Percentiles rank a stretch among this genome's conserved stretches.
phyloP scores from a whole-genome alignment of 2,329 filamentous ascomycete genomes.

The Penicillium paneum region DNA sequence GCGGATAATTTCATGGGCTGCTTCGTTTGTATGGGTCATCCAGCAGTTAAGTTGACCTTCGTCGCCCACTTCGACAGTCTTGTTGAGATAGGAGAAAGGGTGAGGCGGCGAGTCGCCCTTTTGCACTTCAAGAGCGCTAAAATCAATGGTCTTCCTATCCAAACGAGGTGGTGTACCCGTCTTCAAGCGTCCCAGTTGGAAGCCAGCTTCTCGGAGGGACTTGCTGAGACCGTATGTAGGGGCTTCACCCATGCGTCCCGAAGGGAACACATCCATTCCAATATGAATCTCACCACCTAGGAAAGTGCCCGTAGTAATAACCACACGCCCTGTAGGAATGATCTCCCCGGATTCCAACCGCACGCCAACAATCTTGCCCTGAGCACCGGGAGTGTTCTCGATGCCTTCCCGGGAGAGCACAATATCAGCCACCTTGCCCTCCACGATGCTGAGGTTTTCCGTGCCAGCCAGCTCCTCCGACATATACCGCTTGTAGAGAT shows the following conservation, averaged over 20 bases:
- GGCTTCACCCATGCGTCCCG: conserved; percentile 88
- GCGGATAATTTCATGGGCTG: conserved; percentile 77
- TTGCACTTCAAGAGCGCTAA: conserved; percentile 66
- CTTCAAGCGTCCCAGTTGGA: conserved; percentile 84
- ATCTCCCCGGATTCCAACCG: conserved; percentile 83
- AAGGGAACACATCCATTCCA: conserved; percentile 76
- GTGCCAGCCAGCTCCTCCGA: conserved; percentile 76
- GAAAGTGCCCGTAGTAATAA: conserved; percentile 97
- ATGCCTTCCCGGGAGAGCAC: conserved; percentile 61
- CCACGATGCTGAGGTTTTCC: conserved; percentile 72
- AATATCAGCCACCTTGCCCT: conserved; percentile 90
- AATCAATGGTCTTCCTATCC: conserved; percentile 78
- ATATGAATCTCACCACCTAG: conserved; percentile 96
- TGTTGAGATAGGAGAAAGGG: conserved; percentile 89
- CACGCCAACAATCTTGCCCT: conserved; percentile 77
- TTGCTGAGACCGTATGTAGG: conserved; percentile 91
- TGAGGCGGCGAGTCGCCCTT: conserved; percentile 77
- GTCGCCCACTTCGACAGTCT: conserved; percentile 64
- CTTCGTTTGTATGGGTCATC: conserved; percentile 80
- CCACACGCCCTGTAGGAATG: conserved; percentile 72
- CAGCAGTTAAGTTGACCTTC: conserved; percentile 81
- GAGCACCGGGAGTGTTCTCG: conserved; percentile 49
- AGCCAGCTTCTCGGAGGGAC: conserved; percentile 82
- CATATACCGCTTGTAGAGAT: conserved; percentile 88
- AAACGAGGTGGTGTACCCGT: conserved; percentile 92